Base-by-base conservation (phyloP, 345 rosid species). In the Aegle marmelos region DNA sequence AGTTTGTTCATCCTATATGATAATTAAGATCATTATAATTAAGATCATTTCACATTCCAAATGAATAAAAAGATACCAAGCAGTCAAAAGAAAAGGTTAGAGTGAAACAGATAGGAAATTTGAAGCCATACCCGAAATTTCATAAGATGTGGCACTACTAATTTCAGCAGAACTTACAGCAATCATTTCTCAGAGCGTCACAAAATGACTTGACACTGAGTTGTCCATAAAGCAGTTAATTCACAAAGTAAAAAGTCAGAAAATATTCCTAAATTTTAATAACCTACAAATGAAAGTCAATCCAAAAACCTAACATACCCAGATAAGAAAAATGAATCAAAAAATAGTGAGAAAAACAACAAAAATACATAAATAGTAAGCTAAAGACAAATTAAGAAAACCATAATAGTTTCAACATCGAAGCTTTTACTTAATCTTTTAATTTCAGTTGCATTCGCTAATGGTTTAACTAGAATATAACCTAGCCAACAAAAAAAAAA, bases 181-280 rank as follows among this genome's bases (percentile, higher is more conserved):
- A 74, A 96, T 78, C 7, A 95, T 92, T 87, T 96, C 98, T 80
- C 85, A 76, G 2, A 87, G 84, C 60, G 99, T 94, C 81, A 90
- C 80, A 4, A 97, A 94, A 86, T 92, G 99, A 76, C 91, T 88
- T 16, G 98, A 89, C 27, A 83, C 84, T 25, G 98, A 89, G 85
- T 92, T 94, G 19, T 92, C 94, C 91, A 98, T 96, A 79, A 80
- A 84, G 74, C 76, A 90, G 78, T 37, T 78, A 78, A 82, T 79
- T 69, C 84, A 83, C 78, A 78, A 74, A 61, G 67, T 61, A 78
- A 68, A 25, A 70, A 31, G 78, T 80, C 76, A 86, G 78, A 63
- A 61, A 3, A 75, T 67, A 76, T 56, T 76, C 5, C 68, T n/a
- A 54, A 31, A 10, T 78, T 8, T 41, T 56, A 79, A 67, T 28